Evolutionary conservation across 1,139 yeast species (phyloP).

Genomic region (Geotrichum restrictum): DNA sequence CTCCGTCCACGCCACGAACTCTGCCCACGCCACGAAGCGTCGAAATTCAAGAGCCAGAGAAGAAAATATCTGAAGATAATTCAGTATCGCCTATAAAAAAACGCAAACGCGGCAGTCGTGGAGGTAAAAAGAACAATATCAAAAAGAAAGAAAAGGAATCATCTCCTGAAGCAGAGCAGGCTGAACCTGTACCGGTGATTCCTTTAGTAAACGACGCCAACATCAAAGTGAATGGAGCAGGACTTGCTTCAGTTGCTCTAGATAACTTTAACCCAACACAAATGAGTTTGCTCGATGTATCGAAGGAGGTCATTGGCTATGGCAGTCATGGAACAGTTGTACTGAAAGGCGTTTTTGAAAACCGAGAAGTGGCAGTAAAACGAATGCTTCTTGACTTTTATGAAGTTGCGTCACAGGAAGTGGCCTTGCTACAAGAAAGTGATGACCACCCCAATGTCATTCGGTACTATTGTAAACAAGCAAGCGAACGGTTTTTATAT

Average conservation of each 20-base stretch:
- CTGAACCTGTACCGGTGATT: conserved; percentile 1
- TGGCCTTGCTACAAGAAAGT: conserved; percentile 79
- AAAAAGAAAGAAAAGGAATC: conserved; percentile 14
- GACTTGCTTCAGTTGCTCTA: not conserved
- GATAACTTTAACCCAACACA: conserved; percentile 13
- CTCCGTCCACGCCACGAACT: not conserved
- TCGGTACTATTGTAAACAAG: conserved; percentile 86
- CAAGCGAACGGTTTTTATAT: conserved; percentile 79
- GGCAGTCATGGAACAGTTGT: conserved; percentile 98
- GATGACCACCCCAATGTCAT: conserved; percentile 96
- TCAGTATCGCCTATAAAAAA: conserved; percentile 39
- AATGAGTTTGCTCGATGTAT: conserved; percentile 54
- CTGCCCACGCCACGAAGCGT: conserved; percentile 17
- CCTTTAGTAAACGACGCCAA: conserved; percentile 20
- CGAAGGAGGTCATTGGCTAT: conserved; percentile 77
- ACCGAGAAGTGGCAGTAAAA: conserved; percentile 92
- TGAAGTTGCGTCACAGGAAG: conserved; percentile 95
- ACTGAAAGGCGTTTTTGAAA: conserved; percentile 82
- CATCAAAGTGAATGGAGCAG: conserved; percentile 5
- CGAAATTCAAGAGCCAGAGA: conserved; percentile 27
- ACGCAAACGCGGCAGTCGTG: conserved; percentile 82
- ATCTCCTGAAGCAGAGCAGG: conserved; percentile 13
- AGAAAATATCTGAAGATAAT: conserved; percentile 4
- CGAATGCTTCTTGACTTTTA: conserved; percentile 89
- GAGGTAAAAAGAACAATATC: conserved; percentile 56